A percentile compares a stretch with the other conserved stretches of the same genome.
These are phyloP conservation scores for Pogostemon cablin DNA, from an alignment of 257 asterid genomes.

Conservation along the genomic window DNA sequence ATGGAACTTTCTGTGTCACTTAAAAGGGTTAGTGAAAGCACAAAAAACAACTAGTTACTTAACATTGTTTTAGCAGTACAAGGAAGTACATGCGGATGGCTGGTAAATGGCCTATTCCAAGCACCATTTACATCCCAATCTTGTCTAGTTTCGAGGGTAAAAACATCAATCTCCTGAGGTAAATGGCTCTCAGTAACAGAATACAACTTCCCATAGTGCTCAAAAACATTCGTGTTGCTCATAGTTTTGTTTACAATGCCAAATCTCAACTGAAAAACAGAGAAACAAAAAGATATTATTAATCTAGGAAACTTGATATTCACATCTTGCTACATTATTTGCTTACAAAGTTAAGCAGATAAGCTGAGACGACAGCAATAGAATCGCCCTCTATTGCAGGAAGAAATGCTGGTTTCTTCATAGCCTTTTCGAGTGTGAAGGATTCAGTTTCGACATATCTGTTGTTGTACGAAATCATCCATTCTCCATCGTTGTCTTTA, in stretches of 20 bases:
- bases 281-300: background rate
- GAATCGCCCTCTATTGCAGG: slow-evolving; percentile 58
- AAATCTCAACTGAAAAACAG: slow-evolving; percentile 54
- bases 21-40: slow-evolving; percentile 2
- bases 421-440: slow-evolving; percentile 39
- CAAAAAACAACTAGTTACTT: background rate
- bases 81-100: slow-evolving; percentile 69
- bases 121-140: slow-evolving; percentile 55
- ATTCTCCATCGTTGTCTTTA: slow-evolving; percentile 26
- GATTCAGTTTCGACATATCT: slow-evolving; percentile 48
- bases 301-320: background rate
- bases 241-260: slow-evolving; percentile 50
- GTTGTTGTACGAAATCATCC: slow-evolving; percentile 42
- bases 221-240: slow-evolving; percentile 67
- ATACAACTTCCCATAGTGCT: slow-evolving; percentile 62
- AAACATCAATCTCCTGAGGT: slow-evolving; percentile 65
- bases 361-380: slow-evolving; percentile 48
- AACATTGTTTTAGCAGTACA: background rate
- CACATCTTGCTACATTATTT: background rate
- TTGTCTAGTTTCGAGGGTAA: slow-evolving; percentile 46
- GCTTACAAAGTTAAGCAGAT: slow-evolving; percentile 50
- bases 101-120: slow-evolving; percentile 72
- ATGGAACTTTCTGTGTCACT: slow-evolving; percentile 55
- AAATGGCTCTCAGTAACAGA: slow-evolving; percentile 61
- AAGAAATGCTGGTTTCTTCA: slow-evolving; percentile 43